Evolutionary conservation across 2,329 filamentous ascomycete species (phyloP).

Genomic region (Paramyrothecium sp.): DNA sequence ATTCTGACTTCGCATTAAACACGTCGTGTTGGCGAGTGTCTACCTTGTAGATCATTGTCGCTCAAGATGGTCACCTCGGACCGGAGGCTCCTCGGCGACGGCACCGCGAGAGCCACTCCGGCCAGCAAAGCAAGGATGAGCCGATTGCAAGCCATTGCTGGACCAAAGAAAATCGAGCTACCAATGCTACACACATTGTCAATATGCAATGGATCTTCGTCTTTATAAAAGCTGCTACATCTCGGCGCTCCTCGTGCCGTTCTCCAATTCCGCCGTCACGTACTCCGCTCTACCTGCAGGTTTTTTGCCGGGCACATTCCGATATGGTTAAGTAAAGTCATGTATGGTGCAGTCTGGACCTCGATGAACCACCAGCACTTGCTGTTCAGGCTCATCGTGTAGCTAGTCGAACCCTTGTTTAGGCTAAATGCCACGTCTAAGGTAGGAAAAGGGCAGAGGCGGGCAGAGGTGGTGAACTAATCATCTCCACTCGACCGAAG

Average conservation of each 20-base stretch:
- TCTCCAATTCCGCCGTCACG: background rate
- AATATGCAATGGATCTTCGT: background rate
- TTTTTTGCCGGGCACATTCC: background rate
- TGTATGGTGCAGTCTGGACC: background rate
- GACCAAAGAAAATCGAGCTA: background rate
- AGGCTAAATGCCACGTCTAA: background rate
- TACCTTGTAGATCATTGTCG: slow-evolving; percentile 1
- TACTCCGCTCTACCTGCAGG: background rate
- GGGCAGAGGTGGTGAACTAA: too few species aligned
- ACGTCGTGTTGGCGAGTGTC: background rate
- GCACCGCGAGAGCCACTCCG: background rate
- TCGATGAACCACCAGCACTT: background rate
- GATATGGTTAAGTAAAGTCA: background rate
- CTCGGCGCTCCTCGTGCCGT: background rate
- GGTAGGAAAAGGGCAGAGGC: too few species aligned
- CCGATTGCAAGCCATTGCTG: background rate
- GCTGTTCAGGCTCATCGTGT: background rate
- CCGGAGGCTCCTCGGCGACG: background rate
- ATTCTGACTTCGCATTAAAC: background rate
- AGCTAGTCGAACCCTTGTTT: background rate
- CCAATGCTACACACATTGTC: too few species aligned
- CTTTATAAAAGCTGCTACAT: background rate
- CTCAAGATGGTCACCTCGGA: slow-evolving; percentile 1
- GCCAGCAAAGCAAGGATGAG: background rate
- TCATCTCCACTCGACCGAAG: too few species aligned